phyloP scores from a whole-genome alignment of 768 basidiomycete genomes.

The Pleurotus pulmonarius region DNA sequence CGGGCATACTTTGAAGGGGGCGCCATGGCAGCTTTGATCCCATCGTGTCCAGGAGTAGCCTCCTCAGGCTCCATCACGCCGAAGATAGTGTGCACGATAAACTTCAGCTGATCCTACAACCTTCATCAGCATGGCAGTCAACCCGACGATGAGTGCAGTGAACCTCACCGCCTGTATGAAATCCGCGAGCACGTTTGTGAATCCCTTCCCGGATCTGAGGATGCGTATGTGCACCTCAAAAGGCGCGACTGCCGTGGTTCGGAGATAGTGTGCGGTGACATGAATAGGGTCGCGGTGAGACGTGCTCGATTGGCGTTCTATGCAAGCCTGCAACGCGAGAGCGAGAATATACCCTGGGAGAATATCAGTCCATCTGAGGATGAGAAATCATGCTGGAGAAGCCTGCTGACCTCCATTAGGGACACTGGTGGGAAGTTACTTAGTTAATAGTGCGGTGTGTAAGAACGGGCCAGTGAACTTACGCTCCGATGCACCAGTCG shows the following conservation, averaged over 20 bases:
- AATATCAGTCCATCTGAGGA: not conserved
- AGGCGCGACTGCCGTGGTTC: slow-evolving; percentile 32
- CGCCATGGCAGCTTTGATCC: slow-evolving; percentile 26
- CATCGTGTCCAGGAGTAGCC: slow-evolving; percentile 14
- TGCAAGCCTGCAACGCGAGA: slow-evolving; percentile 49
- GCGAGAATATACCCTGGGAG: slow-evolving; percentile 55
- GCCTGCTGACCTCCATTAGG: slow-evolving; percentile 46
- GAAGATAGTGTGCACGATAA: slow-evolving; percentile 56
- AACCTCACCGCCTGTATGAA: slow-evolving; percentile 50
- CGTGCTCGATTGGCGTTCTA: slow-evolving; percentile 44
- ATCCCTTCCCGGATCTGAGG: slow-evolving; percentile 46
- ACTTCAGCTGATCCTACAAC: slow-evolving; percentile 41
- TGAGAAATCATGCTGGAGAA: not conserved
- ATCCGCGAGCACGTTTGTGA: slow-evolving; percentile 57
- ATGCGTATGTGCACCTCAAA: slow-evolving; percentile 46
- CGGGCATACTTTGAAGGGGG: slow-evolving; percentile 58
- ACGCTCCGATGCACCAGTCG: slow-evolving; percentile 45
- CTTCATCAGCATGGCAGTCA: not conserved
- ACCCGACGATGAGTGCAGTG: not conserved
- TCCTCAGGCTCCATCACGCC: slow-evolving; percentile 36
- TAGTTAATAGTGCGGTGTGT: not conserved
- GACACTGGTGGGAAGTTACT: slow-evolving; percentile 27
- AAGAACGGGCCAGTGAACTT: slow-evolving; percentile 16
- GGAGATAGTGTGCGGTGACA: slow-evolving; percentile 56
- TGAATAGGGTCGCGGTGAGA: slow-evolving; percentile 55